Evolutionary conservation across 345 rosid species (phyloP).

Genomic region (Carallia brachiata): DNA sequence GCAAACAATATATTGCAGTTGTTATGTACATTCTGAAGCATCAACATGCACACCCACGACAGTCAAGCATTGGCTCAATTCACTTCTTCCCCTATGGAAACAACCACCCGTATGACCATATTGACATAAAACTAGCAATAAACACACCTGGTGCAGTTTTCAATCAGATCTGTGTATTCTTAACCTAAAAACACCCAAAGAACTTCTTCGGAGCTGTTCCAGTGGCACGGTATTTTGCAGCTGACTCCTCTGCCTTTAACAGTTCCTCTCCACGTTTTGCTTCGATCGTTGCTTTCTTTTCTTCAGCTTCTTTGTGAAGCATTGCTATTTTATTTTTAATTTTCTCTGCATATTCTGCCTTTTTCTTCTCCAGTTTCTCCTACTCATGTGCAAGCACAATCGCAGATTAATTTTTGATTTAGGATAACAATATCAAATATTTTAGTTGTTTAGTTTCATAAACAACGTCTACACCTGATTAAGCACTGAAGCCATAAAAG

Average conservation of each 20-base stretch:
- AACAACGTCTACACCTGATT: no score
- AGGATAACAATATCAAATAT: background rate
- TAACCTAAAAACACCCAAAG: conserved; percentile 43
- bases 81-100: conserved; percentile 19
- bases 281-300: conserved; percentile 66
- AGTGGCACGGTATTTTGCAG: conserved; percentile 77
- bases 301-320: conserved; percentile 82
- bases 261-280: conserved; percentile 81
- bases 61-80: conserved; percentile 5
- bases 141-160: conserved; percentile 20
- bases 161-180: background rate
- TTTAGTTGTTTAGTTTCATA: no score
- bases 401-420: background rate
- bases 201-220: conserved; percentile 73
- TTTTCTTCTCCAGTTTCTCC: conserved; percentile 79
- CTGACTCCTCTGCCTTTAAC: conserved; percentile 80
- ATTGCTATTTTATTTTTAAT: conserved; percentile 77
- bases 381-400: conserved; percentile 20
- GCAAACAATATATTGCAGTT: conserved; percentile 12
- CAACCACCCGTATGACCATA: conserved; percentile 19
- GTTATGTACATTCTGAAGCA: conserved; percentile 18
- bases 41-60: conserved; percentile 10
- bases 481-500: no score
- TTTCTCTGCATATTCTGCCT: conserved; percentile 68
- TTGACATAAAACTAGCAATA: conserved; percentile 22